Base-by-base conservation (phyloP, 2,329 filamentous ascomycete genomes). In the Penicillium sp. region DNA sequence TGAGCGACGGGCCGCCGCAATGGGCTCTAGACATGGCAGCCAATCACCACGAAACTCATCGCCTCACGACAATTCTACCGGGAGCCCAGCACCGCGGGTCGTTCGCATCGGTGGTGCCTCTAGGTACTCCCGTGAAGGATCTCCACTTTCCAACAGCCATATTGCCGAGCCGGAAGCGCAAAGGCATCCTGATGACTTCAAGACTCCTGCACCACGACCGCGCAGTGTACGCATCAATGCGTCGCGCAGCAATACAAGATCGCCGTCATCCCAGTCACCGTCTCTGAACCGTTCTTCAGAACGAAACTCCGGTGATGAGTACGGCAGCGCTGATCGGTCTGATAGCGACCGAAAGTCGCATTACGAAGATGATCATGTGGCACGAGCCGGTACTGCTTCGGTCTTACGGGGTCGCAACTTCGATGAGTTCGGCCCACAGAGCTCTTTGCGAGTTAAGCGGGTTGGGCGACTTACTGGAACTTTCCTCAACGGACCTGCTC, bases 401-500 rank as follows among this genome's bases (percentile, higher is more conserved):
- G 71, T 74, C 8, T 59, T 74, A 29, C 70, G 76, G 21, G 65
- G 72, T 35, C 74, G 76, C 8, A 79, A 81, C 49, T 85, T 85
- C 3, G 88, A 92, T 24, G 87, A 89, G 33, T 76, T 78, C 33
- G 87, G 84, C 14, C 77, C 86, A 1, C 89, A 90, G 58, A 87
- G 88, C 65, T 91, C 90, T 0, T 85, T 92, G 81, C 84, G 91
- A 5, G 80, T 93, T 57, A 93, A 93, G 75, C 82, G 90, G 59
- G 84, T 91, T 14, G 88, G 88, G 16, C 90, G 90, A 73, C 81
- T 89, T 8, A 85, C 88, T 2, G 91, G 90, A 1, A 89, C 86
- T 58, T 93, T 93, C 63, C 78, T 95, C 22, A 91, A 90, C 64
- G 90, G 90, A 1, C 91, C 91, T 27, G 90, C 91, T 21, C 84